Conservation (phyloP, 2,329 filamentous ascomycete species). For the Lojkania enalia region DNA sequence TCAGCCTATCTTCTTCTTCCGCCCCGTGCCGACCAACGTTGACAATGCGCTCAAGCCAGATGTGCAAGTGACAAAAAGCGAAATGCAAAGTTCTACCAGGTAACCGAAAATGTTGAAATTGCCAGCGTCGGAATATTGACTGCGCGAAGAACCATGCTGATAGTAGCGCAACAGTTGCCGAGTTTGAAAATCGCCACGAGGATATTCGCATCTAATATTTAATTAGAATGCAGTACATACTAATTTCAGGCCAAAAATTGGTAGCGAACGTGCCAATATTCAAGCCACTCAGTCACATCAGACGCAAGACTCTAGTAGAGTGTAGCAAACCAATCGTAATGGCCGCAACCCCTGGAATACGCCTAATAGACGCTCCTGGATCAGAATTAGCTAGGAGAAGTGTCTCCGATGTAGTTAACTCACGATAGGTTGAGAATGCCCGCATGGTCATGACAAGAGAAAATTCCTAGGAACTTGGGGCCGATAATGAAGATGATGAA, state of each 20-base stretch:
- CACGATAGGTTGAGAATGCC: slow-evolving; percentile 2
- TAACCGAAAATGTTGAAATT: slow-evolving; percentile 3
- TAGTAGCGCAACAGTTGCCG: background rate
- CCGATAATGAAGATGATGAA: slow-evolving; percentile 3
- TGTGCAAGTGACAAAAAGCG: slow-evolving; percentile 5
- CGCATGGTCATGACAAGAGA: slow-evolving; percentile 13
- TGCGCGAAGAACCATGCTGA: slow-evolving; percentile 1
- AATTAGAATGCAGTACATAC: background rate
- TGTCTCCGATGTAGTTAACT: background rate
- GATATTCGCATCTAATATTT: no score
- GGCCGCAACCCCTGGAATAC: background rate
- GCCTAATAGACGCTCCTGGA: slow-evolving; percentile 2
- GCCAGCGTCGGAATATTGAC: background rate
- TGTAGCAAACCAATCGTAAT: slow-evolving; percentile 1
- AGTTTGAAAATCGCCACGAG: slow-evolving; percentile 3
- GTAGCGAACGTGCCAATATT: slow-evolving; percentile 2
- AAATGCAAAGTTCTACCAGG: slow-evolving; percentile 3
- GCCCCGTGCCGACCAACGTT: slow-evolving; percentile 15
- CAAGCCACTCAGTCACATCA: slow-evolving; percentile 1
- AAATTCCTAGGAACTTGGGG: slow-evolving; percentile 13
- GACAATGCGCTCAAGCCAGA: slow-evolving; percentile 16
- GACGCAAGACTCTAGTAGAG: background rate
- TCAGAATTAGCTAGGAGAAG: background rate
- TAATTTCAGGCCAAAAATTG: slow-evolving; percentile 3
- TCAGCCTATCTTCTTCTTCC: background rate